Evolutionary conservation across 1,284 basidiomycete species (phyloP).

Genomic region (Cryptococcus sp.): DNA sequence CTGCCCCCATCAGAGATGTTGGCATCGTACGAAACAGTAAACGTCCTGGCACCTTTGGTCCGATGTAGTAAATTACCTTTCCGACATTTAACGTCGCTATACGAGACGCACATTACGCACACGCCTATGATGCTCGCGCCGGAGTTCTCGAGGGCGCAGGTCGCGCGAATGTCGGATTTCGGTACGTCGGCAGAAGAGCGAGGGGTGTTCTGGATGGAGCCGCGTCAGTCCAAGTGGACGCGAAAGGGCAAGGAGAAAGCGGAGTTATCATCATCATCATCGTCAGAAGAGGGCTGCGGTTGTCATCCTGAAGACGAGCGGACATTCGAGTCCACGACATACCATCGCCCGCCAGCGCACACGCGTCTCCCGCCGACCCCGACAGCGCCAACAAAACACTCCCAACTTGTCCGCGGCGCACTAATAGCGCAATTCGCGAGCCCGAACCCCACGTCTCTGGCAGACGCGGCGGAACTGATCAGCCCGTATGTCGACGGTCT

Average conservation of each 20-base stretch:
- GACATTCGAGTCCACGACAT: conserved; percentile 13
- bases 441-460: conserved; percentile 57
- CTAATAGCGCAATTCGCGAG: conserved; percentile 63
- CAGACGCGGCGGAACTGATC: conserved; percentile 62
- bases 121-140: conserved; percentile 64
- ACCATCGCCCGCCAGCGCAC: conserved; percentile 28
- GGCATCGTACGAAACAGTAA: conserved; percentile 49
- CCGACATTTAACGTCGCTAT: conserved; percentile 60
- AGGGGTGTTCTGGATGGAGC: conserved; percentile 58
- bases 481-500: conserved; percentile 59
- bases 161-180: conserved; percentile 61
- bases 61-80: conserved; percentile 64
- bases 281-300: background rate
- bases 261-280: background rate
- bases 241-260: conserved; percentile 2
- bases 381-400: conserved; percentile 29
- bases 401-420: conserved; percentile 55
- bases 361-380: conserved; percentile 36
- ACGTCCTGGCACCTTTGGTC: conserved; percentile 60
- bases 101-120: conserved; percentile 62
- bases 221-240: conserved; percentile 8
- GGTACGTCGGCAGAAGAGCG: conserved; percentile 58
- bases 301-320: conserved; percentile 17
- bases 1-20: conserved; percentile 56
- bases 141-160: conserved; percentile 61